Percentiles rank a stretch among this genome's conserved stretches.
Conservation (phyloP, 768 basidiomycete species). For the Mycena polygramma region DNA sequence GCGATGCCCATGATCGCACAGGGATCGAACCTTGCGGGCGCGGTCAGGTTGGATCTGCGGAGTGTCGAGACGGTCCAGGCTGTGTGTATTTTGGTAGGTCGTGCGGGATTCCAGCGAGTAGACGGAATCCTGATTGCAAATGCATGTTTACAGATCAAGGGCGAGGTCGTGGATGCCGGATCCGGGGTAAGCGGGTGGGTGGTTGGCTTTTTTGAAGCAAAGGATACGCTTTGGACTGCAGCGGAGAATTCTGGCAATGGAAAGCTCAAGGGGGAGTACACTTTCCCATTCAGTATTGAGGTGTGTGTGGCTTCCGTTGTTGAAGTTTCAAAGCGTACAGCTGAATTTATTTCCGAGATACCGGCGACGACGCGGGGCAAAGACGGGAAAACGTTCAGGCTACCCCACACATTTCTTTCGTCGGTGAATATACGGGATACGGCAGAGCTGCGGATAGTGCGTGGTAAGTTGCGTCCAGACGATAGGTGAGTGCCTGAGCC, state of each 20-base stretch:
- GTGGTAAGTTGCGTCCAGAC: constrained; percentile 33
- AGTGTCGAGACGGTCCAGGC: constrained; percentile 27
- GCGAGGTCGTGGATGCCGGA: constrained; percentile 9
- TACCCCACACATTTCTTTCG: constrained; percentile 27
- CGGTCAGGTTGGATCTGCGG: constrained; percentile 14
- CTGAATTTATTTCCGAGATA: background rate
- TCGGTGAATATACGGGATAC: constrained; percentile 20
- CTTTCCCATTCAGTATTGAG: constrained; percentile 31
- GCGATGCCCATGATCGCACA: constrained; percentile 15
- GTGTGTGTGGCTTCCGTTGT: constrained; percentile 6
- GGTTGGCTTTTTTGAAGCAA: constrained; percentile 19
- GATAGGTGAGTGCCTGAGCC: constrained; percentile 30
- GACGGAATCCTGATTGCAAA: no score
- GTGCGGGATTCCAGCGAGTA: no score
- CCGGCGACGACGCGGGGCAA: constrained; percentile 9
- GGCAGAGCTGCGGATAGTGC: constrained; percentile 26
- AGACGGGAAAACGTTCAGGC: constrained; percentile 14
- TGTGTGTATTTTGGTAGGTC: constrained; percentile 23
- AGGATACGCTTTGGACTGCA: constrained; percentile 17
- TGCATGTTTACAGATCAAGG: constrained; percentile 22
- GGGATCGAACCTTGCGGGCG: constrained; percentile 21
- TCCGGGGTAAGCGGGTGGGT: no score
- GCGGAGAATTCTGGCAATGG: constrained; percentile 2
- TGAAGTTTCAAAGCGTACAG: no score
- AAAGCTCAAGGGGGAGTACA: constrained; percentile 32